Conservation (phyloP, 306 rosid genomes). For the Dryas alaskensis region DNA sequence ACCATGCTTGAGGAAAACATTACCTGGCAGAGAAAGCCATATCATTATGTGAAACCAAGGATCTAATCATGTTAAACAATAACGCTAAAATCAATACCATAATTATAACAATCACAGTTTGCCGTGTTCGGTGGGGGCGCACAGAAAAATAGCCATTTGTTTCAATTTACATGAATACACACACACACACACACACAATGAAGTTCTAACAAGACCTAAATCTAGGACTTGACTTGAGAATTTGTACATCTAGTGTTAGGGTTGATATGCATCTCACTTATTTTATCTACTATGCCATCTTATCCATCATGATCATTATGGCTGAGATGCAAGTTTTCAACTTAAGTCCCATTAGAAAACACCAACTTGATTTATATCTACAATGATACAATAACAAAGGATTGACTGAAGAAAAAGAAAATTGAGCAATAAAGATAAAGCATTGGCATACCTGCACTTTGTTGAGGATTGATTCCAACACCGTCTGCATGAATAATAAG, state of each 20-base stretch:
- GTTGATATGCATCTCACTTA: too few relatives aligned
- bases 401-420: background rate
- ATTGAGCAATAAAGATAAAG: background rate
- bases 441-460: constrained; percentile 77
- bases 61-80: background rate
- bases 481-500: constrained; percentile 68
- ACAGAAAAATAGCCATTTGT: background rate
- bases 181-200: too few relatives aligned
- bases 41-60: background rate
- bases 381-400: background rate
- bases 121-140: background rate
- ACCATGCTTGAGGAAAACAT: constrained; percentile 67
- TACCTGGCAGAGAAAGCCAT: constrained; percentile 34
- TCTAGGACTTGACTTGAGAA: too few relatives aligned
- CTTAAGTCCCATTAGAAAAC: too few relatives aligned
- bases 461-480: constrained; percentile 96
- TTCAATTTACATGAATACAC: background rate
- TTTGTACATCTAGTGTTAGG: too few relatives aligned
- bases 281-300: too few relatives aligned
- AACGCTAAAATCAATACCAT: constrained; percentile 1
- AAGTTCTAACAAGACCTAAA: too few relatives aligned
- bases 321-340: too few relatives aligned
- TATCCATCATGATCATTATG: too few relatives aligned
- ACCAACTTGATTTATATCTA: too few relatives aligned
- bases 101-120: background rate